These are phyloP conservation scores for Trichosporon asahii DNA, from an alignment of 1,284 basidiomycete genomes.

Conservation along the genomic window DNA sequence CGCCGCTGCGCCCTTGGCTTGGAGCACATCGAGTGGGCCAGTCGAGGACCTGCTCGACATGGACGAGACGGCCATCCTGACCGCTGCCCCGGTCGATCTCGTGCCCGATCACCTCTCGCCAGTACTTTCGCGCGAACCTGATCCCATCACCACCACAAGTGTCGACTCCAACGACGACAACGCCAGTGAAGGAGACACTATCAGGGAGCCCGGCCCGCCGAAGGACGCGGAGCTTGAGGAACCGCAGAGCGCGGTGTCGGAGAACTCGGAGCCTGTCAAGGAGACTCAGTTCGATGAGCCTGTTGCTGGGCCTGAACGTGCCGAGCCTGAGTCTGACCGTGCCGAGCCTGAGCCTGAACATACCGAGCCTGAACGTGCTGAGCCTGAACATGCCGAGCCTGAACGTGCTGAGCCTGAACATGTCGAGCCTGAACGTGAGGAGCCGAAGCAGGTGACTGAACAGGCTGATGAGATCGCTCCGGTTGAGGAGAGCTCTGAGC, in stretches of 20 bases:
- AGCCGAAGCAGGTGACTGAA: not conserved
- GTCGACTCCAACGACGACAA: not conserved
- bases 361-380: too few relatives aligned
- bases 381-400: too few relatives aligned
- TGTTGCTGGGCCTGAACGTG: too few relatives aligned
- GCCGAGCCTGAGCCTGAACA: too few relatives aligned
- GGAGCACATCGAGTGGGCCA: not conserved
- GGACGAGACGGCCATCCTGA: slow-evolving; percentile 4
- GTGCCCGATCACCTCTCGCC: not conserved
- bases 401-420: not conserved
- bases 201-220: not conserved
- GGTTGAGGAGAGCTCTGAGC: not conserved
- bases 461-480: too few relatives aligned
- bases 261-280: not conserved
- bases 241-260: not conserved
- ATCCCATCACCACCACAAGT: too few relatives aligned
- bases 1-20: not conserved
- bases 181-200: not conserved
- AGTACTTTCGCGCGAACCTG: not conserved
- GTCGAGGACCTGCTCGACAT: not conserved
- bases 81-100: not conserved
- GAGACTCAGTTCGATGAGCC: not conserved
- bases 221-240: not conserved
- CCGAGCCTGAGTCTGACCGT: too few relatives aligned
- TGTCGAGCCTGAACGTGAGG: not conserved